Base-by-base conservation (phyloP, 768 basidiomycete species). In the Hygrophoropsis aurantiaca region DNA sequence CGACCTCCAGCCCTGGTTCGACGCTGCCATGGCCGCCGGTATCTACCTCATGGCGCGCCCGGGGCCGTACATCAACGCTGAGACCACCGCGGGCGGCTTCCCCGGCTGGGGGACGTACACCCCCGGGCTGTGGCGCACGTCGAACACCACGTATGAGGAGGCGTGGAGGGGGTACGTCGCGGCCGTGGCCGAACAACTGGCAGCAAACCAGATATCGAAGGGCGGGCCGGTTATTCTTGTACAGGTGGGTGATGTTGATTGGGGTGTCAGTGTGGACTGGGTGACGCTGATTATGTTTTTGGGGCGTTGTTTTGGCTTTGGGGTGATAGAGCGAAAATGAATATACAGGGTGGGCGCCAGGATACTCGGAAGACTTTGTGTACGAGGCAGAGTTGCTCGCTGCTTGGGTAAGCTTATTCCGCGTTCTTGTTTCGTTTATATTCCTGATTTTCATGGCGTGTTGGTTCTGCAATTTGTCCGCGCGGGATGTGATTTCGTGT, bases 121-220 rank as follows among this genome's bases (percentile, higher is more conserved):
- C 21, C 73, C 77, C 25, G 76, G 75, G 16, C 58, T 64, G 33
- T 68, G 79, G 45, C 67, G 78, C 27, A 78, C 77, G 16, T 74
- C 79, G 41, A 75, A 80, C 57, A 51, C 72, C 5, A 70, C 67
- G 42, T 82, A 78, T 56, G 50, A 43, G 25, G 48, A 49, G 66
- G 81, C 81, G 2, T 84, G 82, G 82, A 65, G 64, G 16, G 75
- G 74, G 11, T 84, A 84, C 50, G 67, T 82, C 64, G 77, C 74
- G 4, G 61, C 68, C 1, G 67, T 84, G 9, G 68, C 75, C 4
- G 68, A 72, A 42, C 66, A 81, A 26, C 70, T 81, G 25, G 74
- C 78, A 2, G 65, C 59, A 46, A 78, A 82, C 53, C 80, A 84
- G 58, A 75, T 84, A 50, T 74, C 77, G 11, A 74, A 78, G 18